A percentile compares a stretch with the other conserved stretches of the same genome.
Conservation (phyloP, 176 grass and related monocot species). For the Tillandsia fasciculata region DNA sequence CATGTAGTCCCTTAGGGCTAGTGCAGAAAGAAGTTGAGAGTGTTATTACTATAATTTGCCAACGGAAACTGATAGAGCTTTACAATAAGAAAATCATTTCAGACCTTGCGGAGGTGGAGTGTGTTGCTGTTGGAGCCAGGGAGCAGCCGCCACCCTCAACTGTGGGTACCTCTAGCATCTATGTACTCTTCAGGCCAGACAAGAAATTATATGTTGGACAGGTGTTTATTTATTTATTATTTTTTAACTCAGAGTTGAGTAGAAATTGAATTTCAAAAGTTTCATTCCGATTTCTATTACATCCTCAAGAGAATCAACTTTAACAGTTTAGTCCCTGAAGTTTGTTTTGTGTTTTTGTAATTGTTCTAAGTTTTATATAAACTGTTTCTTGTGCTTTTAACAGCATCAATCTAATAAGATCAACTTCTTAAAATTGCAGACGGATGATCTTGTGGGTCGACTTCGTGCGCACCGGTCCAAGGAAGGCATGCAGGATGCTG, state of each 20-base stretch:
- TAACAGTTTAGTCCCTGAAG: too few relatives aligned
- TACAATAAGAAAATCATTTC: conserved; percentile 39
- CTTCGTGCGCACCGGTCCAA: conserved; percentile 61
- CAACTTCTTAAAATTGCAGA: conserved; percentile 36
- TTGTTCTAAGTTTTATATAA: neutral
- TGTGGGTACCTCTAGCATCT: conserved; percentile 69
- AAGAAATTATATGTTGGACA: conserved; percentile 82
- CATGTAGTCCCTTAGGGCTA: conserved; percentile 11
- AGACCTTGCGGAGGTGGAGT: conserved; percentile 38
- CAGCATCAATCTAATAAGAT: neutral
- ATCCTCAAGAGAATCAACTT: too few relatives aligned
- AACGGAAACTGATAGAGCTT: conserved; percentile 50
- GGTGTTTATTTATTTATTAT: conserved; percentile 27
- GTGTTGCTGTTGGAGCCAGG: conserved; percentile 59
- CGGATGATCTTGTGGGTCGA: conserved; percentile 79
- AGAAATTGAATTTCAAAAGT: too few relatives aligned
- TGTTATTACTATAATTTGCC: conserved; percentile 49
- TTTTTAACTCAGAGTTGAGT: too few relatives aligned
- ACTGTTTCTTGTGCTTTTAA: conserved; percentile 7
- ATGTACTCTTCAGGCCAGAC: conserved; percentile 72
- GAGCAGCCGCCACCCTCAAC: conserved; percentile 87
- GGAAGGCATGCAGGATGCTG: conserved; percentile 67
- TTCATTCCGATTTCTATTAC: too few relatives aligned
- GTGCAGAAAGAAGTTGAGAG: conserved; percentile 53
- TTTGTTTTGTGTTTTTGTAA: too few relatives aligned